These are phyloP conservation scores for Lentinula raphanica DNA, from an alignment of 768 basidiomycete species.

Conservation along the genomic window DNA sequence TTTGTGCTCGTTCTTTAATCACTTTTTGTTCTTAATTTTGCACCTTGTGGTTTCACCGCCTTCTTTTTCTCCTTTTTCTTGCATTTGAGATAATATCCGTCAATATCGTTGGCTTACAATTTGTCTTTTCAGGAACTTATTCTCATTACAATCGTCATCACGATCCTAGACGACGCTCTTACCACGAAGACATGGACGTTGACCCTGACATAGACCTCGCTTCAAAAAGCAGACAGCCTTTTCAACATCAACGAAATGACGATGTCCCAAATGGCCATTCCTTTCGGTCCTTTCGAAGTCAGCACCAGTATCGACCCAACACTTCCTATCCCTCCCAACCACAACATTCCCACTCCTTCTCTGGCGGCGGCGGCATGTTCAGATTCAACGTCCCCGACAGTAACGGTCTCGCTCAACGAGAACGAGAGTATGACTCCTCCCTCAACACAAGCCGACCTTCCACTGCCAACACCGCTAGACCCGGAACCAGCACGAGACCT, in stretches of 20 bases:
- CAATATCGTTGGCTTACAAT: neutral
- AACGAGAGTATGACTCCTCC: neutral
- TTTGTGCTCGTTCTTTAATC: neutral
- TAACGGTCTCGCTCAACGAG: neutral
- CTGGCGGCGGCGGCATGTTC: conserved; percentile 14
- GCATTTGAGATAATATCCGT: too few relatives aligned
- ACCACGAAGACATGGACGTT: neutral
- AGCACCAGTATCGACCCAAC: neutral
- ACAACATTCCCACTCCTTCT: neutral
- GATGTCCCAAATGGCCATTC: conserved; percentile 1
- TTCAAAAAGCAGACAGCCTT: conserved; percentile 9
- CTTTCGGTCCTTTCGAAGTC: conserved; percentile 16
- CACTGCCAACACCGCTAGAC: conserved; percentile 23
- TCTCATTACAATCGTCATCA: neutral
- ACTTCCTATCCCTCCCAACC: conserved; percentile 16
- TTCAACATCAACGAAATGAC: neutral
- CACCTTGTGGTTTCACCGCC: neutral
- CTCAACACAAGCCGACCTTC: conserved; percentile 19
- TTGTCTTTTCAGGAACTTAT: neutral
- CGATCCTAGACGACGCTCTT: neutral
- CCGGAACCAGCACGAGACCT: conserved; percentile 34
- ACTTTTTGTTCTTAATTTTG: neutral
- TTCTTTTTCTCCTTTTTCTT: too few relatives aligned
- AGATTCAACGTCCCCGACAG: conserved; percentile 23
- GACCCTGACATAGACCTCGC: conserved; percentile 4